These are phyloP conservation scores for Russula sp. DNA, from an alignment of 768 basidiomycete genomes.

Conservation along the genomic window DNA sequence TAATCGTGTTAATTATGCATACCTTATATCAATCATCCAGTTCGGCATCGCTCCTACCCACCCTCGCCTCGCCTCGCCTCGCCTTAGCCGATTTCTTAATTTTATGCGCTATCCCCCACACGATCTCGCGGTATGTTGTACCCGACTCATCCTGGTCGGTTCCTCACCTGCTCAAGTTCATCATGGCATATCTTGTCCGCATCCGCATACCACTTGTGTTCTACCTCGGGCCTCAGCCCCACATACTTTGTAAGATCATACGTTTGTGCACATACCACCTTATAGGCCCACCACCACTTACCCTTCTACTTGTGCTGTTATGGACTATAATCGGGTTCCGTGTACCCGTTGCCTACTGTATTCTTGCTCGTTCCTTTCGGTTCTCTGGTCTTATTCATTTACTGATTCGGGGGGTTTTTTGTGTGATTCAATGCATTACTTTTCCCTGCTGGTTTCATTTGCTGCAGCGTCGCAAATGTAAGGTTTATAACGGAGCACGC, in stretches of 20 bases:
- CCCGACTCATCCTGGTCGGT: not conserved
- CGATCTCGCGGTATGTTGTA: not conserved
- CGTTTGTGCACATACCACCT: conserved; percentile 11
- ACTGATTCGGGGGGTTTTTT: conserved; percentile 32
- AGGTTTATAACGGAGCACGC: not conserved
- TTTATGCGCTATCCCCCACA: no score
- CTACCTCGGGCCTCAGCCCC: not conserved
- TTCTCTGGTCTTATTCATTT: not conserved
- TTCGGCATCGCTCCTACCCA: not conserved
- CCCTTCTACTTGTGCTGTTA: not conserved
- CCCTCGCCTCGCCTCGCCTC: not conserved
- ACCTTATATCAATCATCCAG: conserved; percentile 10
- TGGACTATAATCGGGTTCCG: conserved; percentile 9
- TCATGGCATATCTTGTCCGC: not conserved
- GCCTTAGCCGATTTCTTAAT: conserved; percentile 5
- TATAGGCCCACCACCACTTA: not conserved
- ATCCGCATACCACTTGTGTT: not conserved
- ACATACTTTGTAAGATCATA: not conserved
- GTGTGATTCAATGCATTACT: not conserved
- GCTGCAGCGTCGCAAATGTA: not conserved
- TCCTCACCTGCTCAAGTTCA: conserved; percentile 4
- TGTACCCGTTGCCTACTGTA: not conserved
- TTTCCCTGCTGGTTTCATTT: not conserved
- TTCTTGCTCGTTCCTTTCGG: not conserved
- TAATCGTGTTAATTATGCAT: conserved; percentile 22